phyloP scores from a whole-genome alignment of 495 filamentous ascomycete genomes.

The Talaromyces adpressus region DNA sequence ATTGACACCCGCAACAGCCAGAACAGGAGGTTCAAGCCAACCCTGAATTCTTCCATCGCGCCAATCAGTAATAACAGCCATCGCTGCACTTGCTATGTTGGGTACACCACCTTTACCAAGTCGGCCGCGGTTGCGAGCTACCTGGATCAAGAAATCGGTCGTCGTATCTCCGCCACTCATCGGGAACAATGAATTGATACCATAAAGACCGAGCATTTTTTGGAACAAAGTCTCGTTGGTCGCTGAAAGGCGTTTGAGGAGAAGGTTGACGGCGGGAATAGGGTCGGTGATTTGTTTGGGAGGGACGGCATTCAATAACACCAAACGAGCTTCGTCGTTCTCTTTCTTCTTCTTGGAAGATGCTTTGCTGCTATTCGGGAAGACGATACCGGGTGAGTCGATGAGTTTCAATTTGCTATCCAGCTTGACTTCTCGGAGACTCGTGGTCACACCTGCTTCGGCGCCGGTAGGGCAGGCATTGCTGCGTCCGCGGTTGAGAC shows the following conservation, averaged over 20 bases:
- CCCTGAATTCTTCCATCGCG: slow-evolving; percentile 91
- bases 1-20: slow-evolving; percentile 37
- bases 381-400: slow-evolving; percentile 94
- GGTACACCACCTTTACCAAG: slow-evolving; percentile 87
- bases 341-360: slow-evolving; percentile 41
- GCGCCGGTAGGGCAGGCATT: slow-evolving; percentile 82
- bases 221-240: slow-evolving; percentile 57
- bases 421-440: slow-evolving; percentile 81
- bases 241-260: slow-evolving; percentile 68
- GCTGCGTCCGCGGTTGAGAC: slow-evolving; percentile 58
- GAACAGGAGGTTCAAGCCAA: slow-evolving; percentile 71
- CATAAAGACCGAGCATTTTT: slow-evolving; percentile 76
- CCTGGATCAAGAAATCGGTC: slow-evolving; percentile 90
- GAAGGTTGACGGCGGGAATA: slow-evolving; percentile 71
- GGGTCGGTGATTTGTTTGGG: slow-evolving; percentile 93
- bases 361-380: slow-evolving; percentile 59
- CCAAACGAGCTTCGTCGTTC: slow-evolving; percentile 66
- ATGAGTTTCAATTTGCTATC: slow-evolving; percentile 92
- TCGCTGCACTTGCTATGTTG: slow-evolving; percentile 80
- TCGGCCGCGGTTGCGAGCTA: slow-evolving; percentile 84
- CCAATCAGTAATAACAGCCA: slow-evolving; percentile 92
- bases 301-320: slow-evolving; percentile 85
- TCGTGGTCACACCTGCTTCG: slow-evolving; percentile 90
- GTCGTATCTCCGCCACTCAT: slow-evolving; percentile 61
- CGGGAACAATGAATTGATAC: slow-evolving; percentile 67